A percentile compares a stretch with the other conserved stretches of the same genome.
Evolutionary conservation across 176 grass and related monocot species (phyloP).

Genomic region (Calamus simplicifolius): DNA sequence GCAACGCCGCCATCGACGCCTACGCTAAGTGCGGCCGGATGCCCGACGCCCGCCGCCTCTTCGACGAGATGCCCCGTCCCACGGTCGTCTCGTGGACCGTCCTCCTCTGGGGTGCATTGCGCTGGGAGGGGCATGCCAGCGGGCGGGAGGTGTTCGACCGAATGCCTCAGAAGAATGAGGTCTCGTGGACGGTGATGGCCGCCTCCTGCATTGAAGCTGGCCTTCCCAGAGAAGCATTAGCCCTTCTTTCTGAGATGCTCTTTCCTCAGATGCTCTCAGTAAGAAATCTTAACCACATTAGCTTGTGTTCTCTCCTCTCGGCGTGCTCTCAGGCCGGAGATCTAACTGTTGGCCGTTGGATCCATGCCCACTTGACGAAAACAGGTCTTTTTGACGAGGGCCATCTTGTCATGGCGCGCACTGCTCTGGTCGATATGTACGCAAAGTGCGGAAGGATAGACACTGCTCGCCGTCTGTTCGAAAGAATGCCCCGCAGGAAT

Average conservation of each 20-base stretch:
- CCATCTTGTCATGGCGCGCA: constrained; percentile 10
- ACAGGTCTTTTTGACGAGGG: not conserved
- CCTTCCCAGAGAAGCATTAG: constrained; percentile 11
- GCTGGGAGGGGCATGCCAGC: constrained; percentile 9
- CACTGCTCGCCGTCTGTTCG: not conserved
- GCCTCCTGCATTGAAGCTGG: constrained; percentile 10
- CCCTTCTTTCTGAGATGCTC: constrained; percentile 12
- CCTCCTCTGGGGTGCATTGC: not conserved
- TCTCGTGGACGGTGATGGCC: constrained; percentile 15
- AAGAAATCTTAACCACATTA: constrained; percentile 21
- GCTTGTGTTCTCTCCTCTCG: constrained; percentile 16
- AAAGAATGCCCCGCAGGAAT: constrained; percentile 1
- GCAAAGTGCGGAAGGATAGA: no score
- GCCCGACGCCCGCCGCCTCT: constrained; percentile 12
- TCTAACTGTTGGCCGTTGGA: constrained; percentile 19
- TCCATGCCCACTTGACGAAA: constrained; percentile 20
- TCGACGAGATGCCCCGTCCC: constrained; percentile 4
- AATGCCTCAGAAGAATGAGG: constrained; percentile 21
- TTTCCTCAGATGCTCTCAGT: not conserved
- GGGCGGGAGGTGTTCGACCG: constrained; percentile 8
- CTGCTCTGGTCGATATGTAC: no score
- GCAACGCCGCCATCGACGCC: constrained; percentile 18
- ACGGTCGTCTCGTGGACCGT: constrained; percentile 15
- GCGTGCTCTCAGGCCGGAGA: constrained; percentile 22
- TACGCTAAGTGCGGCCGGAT: constrained; percentile 33